Base-by-base conservation (phyloP, 2,329 filamentous ascomycete genomes). In the Phaeomoniella chlamydospora region DNA sequence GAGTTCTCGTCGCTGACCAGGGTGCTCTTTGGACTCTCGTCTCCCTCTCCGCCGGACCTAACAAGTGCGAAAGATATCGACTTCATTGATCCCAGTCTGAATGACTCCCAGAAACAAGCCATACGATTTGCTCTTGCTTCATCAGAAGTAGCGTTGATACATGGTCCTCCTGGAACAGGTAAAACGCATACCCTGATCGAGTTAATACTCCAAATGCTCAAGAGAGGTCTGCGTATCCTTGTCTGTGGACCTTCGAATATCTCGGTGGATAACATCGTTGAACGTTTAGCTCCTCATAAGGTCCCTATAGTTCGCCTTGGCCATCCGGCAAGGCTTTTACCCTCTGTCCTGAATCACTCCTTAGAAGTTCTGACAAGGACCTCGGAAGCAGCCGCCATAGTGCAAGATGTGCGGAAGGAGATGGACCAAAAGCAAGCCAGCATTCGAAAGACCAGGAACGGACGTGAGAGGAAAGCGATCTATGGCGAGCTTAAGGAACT, bases 221-320 rank as follows among this genome's bases (percentile, higher is more conserved):
- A 77, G 51, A 72, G 74, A 15, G 71, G 76, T 19, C 69, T 78
- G 37, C 74, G 86, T 2, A 67, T 96, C 9, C 68, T 96, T 2
- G 88, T 96, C n/a, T 96, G 90, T 49, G 90, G 88, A 0, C 90
- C 90, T 0, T 94, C 85, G 18, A 98, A 98, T 54, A 87, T 98
- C 47, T 90, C 85, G 0, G 90, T 98, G 1, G 90, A 98, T 68
- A 98, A 98, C 52, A 93, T 98, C 39, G 87, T 94, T 5, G 90
- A 98, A 58, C 77, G 90, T 5, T 70, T 96, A 2, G 75, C 86
- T 2, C 76, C 82, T 0, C 81, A 87, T 55, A 86, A 85, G 49
- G 68, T 94, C 1, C 80, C 85, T 0, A 85, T 96, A 48, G 72
- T 96, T 22, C 80, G 90, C 2, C 72, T 98, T 1, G 90, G 90